Evolutionary conservation across 768 basidiomycete species (phyloP), one percentile per base, ranked within the genome.

Genomic region (Auricularia sp.): DNA sequence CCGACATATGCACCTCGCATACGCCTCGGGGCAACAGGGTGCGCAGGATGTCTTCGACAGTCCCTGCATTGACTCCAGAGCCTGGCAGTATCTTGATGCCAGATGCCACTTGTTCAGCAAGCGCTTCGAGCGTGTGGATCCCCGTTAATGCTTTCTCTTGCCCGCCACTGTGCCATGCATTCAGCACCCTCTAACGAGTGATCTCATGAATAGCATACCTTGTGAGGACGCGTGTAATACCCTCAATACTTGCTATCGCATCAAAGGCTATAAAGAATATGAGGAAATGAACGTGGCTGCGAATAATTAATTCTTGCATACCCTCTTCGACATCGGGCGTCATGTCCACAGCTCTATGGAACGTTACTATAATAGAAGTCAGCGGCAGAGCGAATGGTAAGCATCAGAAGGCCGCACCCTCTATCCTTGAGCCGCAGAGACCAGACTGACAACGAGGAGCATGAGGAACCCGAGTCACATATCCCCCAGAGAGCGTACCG

Each of bases 261-360:
- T 73, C 73, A n/a, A 24, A 58, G 33, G 82, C 83, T 84, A 63
- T 14, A 14, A 3, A 14, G 37, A 39, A 36, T 45, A 6, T 34
- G 11, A 39, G 18, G 35, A 54, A 33, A 56, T 21, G 29, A 29
- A 29, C 8, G 45, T 16, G 3, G 54, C 34, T 56, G 36, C 47
- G 33, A 51, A 42, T 39, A 33, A 21, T 18, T 62, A n/a, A 18
- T 18, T 3, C 14, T 24, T 5, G 69, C 71, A 45, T 68, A 85
- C 89, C 87, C 74, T 81, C 76, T 51, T 78, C 74, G 3, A 81
- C 70, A 68, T 87, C 79, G 61, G 73, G 72, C 14, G 83, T 82
- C 87, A 92, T 85, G 69, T 92, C 90, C 67, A 91, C 86, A 36
- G 89, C 90, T 64, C 89, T 78, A 70, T 91, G 89, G 72, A 91